Base-by-base conservation (phyloP, 1,284 basidiomycete species). In the Cutaneotrichosporon sp. region DNA sequence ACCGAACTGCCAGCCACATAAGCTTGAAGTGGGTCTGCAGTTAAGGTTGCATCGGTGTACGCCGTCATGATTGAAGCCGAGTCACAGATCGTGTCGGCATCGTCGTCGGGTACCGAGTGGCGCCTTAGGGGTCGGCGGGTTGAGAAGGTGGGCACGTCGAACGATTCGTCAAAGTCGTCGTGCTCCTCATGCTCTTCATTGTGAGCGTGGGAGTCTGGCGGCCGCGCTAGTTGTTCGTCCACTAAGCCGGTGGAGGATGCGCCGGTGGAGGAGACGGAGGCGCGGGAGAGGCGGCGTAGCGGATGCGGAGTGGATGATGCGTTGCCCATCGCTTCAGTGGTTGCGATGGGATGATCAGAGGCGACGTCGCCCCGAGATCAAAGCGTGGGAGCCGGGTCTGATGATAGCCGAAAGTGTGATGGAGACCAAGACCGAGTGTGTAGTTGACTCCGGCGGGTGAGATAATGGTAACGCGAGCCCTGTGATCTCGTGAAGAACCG, bases 71-170 rank as follows among this genome's bases (percentile, higher is more conserved):
- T 56, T 2, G 55, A 56, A 13, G 55, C 55, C 21, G 36, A 18
- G 55, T 56, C 55, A 38, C 55, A 56, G 13, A 56, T 22, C 55
- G 55, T 56, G 55, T 56, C 55, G 32, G 55, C 16, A 11, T 56
- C 55, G 55, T 21, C 36, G 22, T 16, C 55, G 22, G 51, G 51
- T 31, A 30, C 51, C 5, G 31, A 34, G 51, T 53, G 51, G 30
- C 51, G 51, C 6, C 51, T 11, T 9, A 31, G 51, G 4, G 30
- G 26, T 14, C 30, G 11, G 30, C 30, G 30, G 5, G 51, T 53
- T 18, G 30, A 32, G 18, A 16, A 32, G 5, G 14, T 21, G 10
- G 36, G 55, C 22, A 18, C 36, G n/a, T n/a, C 53, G 38, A 56
- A 36, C 6, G 22, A 9, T 1, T 42, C 55, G 55, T 56, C 38